Conservation (phyloP, 257 asterid genomes). For the Solanum acaule region DNA sequence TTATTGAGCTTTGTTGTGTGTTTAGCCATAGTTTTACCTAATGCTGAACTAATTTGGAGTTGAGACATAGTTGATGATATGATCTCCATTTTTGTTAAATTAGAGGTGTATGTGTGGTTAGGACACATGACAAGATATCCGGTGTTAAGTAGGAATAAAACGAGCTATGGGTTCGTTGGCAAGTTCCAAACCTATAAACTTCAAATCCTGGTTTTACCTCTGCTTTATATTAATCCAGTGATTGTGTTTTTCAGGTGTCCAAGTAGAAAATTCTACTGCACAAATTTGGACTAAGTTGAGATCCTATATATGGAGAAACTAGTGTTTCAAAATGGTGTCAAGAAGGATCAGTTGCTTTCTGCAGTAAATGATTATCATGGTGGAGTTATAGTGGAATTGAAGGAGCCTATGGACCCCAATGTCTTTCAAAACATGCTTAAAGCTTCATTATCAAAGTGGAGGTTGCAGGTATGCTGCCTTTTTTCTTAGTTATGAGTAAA, state of each 20-base stretch:
- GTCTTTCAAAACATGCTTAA: conserved; percentile 33
- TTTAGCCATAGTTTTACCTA: not conserved
- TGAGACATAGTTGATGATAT: not conserved
- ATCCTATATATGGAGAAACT: conserved; percentile 28
- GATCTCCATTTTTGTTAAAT: not conserved
- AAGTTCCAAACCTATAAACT: not conserved
- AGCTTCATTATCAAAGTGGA: conserved; percentile 52
- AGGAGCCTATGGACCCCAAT: conserved; percentile 45
- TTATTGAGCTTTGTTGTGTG: not conserved
- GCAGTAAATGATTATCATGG: conserved; percentile 49
- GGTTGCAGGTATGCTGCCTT: conserved; percentile 38
- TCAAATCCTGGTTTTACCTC: not conserved
- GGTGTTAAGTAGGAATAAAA: not conserved
- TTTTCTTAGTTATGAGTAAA: not conserved
- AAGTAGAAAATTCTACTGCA: not conserved
- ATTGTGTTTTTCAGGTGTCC: not conserved
- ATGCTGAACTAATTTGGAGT: not conserved
- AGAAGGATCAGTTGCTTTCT: conserved; percentile 32
- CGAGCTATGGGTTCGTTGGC: not conserved
- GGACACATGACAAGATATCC: not conserved
- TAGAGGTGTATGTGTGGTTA: not conserved
- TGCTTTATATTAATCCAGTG: not conserved
- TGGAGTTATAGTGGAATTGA: conserved; percentile 53
- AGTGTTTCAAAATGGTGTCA: conserved; percentile 18
- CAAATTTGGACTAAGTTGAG: not conserved